Evolutionary conservation across 352 stramenopile species (phyloP), one percentile per base, ranked within the genome.

Genomic region (Globisporangium okanoganense): DNA sequence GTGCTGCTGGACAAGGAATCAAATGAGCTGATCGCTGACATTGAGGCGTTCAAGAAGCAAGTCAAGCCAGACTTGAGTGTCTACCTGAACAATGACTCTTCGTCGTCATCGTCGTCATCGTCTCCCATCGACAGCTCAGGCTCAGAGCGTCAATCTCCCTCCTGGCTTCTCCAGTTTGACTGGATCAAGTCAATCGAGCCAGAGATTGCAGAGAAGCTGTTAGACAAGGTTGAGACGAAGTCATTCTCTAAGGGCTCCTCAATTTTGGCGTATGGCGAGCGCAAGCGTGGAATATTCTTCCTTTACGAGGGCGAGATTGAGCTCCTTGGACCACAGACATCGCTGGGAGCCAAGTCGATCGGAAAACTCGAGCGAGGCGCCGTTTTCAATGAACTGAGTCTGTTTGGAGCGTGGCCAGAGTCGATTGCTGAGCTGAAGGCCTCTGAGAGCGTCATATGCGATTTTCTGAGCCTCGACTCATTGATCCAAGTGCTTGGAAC

Each of bases 331-430:
- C 78, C 82, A 0, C 31, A 62, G 25, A 85, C 79, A 3, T 77
- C 79, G 0, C 70, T 69, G 7, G 79, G 79, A 8, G 57, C 67
- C 5, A 65, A 75, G 29, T 22, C 66, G 31, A 56, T 82, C n/a
- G 74, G 73, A 35, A 57, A 40, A 1, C 25, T 91, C 7, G 33
- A 29, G 5, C 54, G 62, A 0, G 54, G 60, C 7, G 29, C 66
- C 1, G 33, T 74, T 22, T 76, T 88, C 38, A 92, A 92, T 36
- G 78, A 92, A 38, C 63, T 85, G 60, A 72, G 72, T 5, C 45
- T 92, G 9, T 84, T 92, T 45, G 66, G 68, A 18, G 59, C 38
- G 13, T 89, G 76, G 76, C 58, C 75, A 1, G 63, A 68, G 29
- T 58, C 75, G 36, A 66, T 66, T 25, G 78, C 76, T 0, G 51